Base-by-base conservation (phyloP, 139 green algal species). In the Chlamydomonas schloesseri region DNA sequence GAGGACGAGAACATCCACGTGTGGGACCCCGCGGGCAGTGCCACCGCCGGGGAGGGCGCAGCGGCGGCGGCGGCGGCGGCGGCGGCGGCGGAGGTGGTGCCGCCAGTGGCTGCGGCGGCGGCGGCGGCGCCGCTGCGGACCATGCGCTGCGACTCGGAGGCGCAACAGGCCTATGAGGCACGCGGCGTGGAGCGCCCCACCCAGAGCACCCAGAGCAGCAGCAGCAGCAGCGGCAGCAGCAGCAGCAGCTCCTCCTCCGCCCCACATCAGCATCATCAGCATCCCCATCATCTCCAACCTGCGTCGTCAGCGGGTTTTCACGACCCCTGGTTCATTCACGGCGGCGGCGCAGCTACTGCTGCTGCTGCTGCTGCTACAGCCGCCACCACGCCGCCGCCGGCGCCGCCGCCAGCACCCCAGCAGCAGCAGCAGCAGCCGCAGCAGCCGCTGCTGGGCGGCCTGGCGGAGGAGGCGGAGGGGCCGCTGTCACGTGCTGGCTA, bases 1-100 rank as follows among this genome's bases (percentile, higher is more conserved):
- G 71, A 78, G 46, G 71, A 78, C 50, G 71, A 42, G 6, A 46
- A 13, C 23, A 78, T 78, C 71, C 46, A 78, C 50, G 9, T 78
- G 28, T 78, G 71, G 71, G 71, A 78, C 46, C 46, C 46, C 42
- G 8, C 42, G 6, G 42, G 42, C 42, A 50, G 42, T 8, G 42
- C 42, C 42, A 8, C 42, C 42, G 42, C 42, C 42, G 42, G 42
- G 42, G 42, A 50, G 42, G 42, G 42, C 42, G 8, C 42, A 2
- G 21, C 18, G 10, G 21, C 55, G 20, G 55, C 55, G 2, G 2
- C 10, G 21, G 55, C 5, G 55, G 42, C 42, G 6, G 42, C 5
- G 42, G 42, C 42, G 42, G 42, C 42, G 42, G 6, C 42, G 8
- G 42, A 10, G 70, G 36, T 55, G 24, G 70, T 76, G 23, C n/a